Percentiles rank a stretch among this genome's conserved stretches.
Evolutionary conservation across 768 basidiomycete species (phyloP).

Genomic region (Russula sp.): DNA sequence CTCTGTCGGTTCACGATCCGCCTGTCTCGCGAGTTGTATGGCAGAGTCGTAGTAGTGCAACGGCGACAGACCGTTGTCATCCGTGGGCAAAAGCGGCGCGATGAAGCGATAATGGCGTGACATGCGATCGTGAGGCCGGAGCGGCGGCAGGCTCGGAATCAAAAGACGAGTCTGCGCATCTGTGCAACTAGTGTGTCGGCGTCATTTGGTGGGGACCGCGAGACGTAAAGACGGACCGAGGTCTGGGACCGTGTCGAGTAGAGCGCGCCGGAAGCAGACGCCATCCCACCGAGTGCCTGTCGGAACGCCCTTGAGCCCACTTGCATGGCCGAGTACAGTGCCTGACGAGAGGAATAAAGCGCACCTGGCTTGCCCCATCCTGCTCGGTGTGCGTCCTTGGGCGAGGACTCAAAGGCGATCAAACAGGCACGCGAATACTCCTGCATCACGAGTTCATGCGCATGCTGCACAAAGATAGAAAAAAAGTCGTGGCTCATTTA

Average conservation of each 20-base stretch:
- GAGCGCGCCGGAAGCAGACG: conserved; percentile 55
- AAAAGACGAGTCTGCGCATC: conserved; percentile 65
- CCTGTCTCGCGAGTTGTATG: conserved; percentile 64
- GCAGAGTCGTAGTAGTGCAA: conserved; percentile 75
- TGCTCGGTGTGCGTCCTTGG: conserved; percentile 56
- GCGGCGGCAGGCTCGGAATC: conserved; percentile 62
- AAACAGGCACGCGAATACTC: conserved; percentile 74
- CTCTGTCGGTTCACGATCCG: conserved; percentile 54
- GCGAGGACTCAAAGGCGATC: conserved; percentile 63
- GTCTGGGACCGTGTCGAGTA: conserved; percentile 64
- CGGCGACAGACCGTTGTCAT: conserved; percentile 59
- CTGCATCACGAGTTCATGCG: conserved; percentile 61
- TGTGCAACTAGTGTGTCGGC: conserved; percentile 27
- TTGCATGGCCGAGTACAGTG: neutral
- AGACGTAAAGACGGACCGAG: conserved; percentile 48
- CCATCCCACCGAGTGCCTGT: conserved; percentile 56
- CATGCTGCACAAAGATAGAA: conserved; percentile 38
- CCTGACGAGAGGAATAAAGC: conserved; percentile 13
- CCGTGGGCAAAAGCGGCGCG: conserved; percentile 49
- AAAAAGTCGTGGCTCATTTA: neutral
- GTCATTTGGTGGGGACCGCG: neutral
- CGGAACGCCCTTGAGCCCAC: neutral
- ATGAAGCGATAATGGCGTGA: conserved; percentile 77
- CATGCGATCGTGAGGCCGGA: conserved; percentile 72
- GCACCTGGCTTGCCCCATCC: conserved; percentile 74